These are phyloP conservation scores for Amyloporia xantha DNA, from an alignment of 768 basidiomycete species.

Conservation along the genomic window DNA sequence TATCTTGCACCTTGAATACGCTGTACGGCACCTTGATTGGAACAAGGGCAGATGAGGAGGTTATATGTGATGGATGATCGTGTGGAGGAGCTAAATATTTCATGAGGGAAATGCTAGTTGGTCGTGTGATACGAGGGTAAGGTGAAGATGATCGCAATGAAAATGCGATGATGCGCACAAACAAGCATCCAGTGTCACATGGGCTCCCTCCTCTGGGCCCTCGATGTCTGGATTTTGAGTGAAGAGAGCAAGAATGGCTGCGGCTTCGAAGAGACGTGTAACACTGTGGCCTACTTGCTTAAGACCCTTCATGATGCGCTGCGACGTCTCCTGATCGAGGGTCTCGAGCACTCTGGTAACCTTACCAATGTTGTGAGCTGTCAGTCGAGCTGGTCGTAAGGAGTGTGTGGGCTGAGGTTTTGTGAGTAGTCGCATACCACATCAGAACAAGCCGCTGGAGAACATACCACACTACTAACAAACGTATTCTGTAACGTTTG, in stretches of 20 bases:
- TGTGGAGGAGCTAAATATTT: background rate
- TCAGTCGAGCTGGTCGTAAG: background rate
- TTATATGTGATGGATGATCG: background rate
- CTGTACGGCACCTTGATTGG: background rate
- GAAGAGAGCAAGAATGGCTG: background rate
- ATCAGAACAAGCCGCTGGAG: too few species aligned
- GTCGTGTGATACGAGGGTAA: background rate
- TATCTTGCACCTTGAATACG: background rate
- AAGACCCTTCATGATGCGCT: background rate
- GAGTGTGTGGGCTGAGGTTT: background rate
- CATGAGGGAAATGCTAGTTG: background rate
- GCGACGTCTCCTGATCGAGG: background rate
- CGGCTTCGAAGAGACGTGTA: background rate
- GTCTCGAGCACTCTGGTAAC: background rate
- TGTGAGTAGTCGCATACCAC: too few species aligned
- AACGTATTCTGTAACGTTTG: too few species aligned
- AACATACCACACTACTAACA: too few species aligned
- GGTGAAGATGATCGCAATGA: too few species aligned
- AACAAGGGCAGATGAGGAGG: background rate
- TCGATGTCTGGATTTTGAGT: background rate
- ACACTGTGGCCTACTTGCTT: background rate
- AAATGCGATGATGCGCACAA: background rate
- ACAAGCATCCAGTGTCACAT: background rate
- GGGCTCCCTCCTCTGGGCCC: background rate
- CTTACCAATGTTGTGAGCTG: background rate